Evolutionary conservation across 495 filamentous ascomycete genomes (phyloP).

Genomic region (Lophiostoma macrostomum): DNA sequence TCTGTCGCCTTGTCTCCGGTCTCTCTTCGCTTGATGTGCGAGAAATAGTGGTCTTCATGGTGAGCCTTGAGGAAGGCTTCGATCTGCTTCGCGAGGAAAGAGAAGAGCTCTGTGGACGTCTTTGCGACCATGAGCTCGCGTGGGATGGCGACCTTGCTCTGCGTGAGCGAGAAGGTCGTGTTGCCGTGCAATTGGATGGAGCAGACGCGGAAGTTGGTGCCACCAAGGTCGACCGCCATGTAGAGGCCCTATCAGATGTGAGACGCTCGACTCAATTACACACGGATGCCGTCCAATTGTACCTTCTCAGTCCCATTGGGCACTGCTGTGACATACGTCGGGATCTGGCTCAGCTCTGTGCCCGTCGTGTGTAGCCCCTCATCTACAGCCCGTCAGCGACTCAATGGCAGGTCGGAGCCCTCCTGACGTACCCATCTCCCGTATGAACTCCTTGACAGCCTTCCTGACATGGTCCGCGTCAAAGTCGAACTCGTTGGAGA

Average conservation of each 20-base stretch:
- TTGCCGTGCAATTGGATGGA: constrained; percentile 89
- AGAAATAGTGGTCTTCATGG: constrained; percentile 84
- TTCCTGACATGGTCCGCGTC: constrained; percentile 71
- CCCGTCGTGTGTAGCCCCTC: constrained; percentile 79
- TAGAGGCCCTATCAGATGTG: constrained; percentile 69
- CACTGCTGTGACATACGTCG: constrained; percentile 91
- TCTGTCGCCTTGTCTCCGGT: constrained; percentile 55
- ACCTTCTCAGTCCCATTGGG: constrained; percentile 98
- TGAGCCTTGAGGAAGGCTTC: constrained; percentile 80
- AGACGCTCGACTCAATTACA: constrained; percentile 2
- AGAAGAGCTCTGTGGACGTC: constrained; percentile 82
- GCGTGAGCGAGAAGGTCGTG: constrained; percentile 84
- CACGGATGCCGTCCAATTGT: constrained; percentile 2
- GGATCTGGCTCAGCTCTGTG: constrained; percentile 87
- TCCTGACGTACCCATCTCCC: constrained; percentile 65
- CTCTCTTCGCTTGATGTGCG: constrained; percentile 59
- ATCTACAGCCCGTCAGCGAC: constrained; percentile 42
- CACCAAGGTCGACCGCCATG: constrained; percentile 92
- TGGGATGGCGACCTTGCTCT: constrained; percentile 88
- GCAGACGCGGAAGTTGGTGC: constrained; percentile 97
- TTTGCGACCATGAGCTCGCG: constrained; percentile 85
- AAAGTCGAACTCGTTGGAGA: constrained; percentile 86
- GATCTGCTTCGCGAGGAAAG: constrained; percentile 89
- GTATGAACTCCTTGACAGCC: constrained; percentile 78
- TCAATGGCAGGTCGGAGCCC: not conserved